These are phyloP conservation scores for Magnusiomyces suaveolens DNA, from an alignment of 1,139 yeast species.

Conservation along the genomic window DNA sequence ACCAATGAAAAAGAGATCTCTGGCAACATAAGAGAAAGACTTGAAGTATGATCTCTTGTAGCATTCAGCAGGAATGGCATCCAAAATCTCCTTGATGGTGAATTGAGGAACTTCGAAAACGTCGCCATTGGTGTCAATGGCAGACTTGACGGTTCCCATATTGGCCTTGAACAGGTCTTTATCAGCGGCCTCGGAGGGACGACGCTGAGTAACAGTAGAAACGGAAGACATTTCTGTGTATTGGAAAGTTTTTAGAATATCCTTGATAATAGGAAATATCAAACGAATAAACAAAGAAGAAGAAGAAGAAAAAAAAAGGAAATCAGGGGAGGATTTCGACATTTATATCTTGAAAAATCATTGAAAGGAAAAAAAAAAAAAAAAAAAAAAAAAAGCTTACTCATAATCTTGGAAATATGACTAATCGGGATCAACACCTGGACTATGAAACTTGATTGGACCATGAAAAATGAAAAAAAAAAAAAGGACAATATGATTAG, in stretches of 20 bases:
- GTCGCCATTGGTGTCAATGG: slow-evolving; percentile 50
- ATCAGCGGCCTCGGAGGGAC: slow-evolving; percentile 18
- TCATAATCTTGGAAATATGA: too few species aligned
- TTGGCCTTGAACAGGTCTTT: slow-evolving; percentile 6
- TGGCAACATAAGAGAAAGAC: slow-evolving; percentile 52
- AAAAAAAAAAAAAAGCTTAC: too few species aligned
- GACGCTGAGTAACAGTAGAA: slow-evolving; percentile 25
- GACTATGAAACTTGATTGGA: too few species aligned
- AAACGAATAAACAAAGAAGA: not conserved
- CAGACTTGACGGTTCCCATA: slow-evolving; percentile 16
- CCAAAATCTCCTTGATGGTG: slow-evolving; percentile 61
- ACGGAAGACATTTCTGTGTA: slow-evolving; percentile 16
- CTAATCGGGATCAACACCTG: too few species aligned
- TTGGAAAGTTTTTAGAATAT: slow-evolving; percentile 1
- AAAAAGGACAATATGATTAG: too few species aligned
- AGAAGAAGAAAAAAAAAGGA: slow-evolving; percentile 4
- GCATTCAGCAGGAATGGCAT: slow-evolving; percentile 67
- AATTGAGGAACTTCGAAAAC: slow-evolving; percentile 64
- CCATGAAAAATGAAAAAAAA: too few species aligned
- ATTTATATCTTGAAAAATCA: too few species aligned
- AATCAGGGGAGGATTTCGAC: not conserved
- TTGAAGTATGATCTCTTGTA: slow-evolving; percentile 52
- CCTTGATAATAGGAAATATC: not conserved
- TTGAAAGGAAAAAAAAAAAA: too few species aligned
- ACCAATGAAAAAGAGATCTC: slow-evolving; percentile 51